Conservation (phyloP, 495 filamentous ascomycete species). For the Aspergillus leporis region DNA sequence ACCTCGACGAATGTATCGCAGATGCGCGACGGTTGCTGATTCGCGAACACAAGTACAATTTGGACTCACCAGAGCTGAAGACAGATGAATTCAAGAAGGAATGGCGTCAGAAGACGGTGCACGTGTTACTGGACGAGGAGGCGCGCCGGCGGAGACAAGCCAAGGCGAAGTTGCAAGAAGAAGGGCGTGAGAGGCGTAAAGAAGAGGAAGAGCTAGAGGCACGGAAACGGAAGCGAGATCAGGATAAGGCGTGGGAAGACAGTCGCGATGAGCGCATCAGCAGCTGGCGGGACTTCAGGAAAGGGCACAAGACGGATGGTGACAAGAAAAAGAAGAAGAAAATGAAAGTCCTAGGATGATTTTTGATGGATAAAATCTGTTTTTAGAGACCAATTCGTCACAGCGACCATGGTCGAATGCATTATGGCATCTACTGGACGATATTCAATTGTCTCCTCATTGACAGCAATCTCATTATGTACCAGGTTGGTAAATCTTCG, state of each 20-base stretch:
- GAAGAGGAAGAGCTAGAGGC: conserved; percentile 83
- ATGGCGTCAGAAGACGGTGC: conserved; percentile 90
- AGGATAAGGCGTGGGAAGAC: conserved; percentile 91
- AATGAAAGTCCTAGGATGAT: conserved; percentile 76
- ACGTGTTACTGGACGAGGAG: conserved; percentile 92
- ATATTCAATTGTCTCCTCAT: neutral
- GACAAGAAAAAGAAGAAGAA: conserved; percentile 79
- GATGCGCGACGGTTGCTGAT: conserved; percentile 94
- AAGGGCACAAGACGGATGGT: conserved; percentile 54
- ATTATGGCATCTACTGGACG: neutral
- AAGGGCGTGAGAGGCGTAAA: conserved; percentile 85
- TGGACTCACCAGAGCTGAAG: conserved; percentile 83
- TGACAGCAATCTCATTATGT: neutral
- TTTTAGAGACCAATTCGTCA: neutral
- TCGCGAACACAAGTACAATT: conserved; percentile 87
- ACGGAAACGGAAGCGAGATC: conserved; percentile 89
- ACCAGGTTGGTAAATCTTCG: neutral
- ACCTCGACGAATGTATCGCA: conserved; percentile 90
- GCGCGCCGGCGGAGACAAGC: conserved; percentile 77
- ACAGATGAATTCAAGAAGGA: conserved; percentile 72
- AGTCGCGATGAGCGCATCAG: conserved; percentile 88
- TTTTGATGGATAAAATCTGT: neutral
- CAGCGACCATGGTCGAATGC: neutral
- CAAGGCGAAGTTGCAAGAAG: conserved; percentile 95
- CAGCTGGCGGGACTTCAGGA: conserved; percentile 92